phyloP scores from a whole-genome alignment of 2,329 filamentous ascomycete genomes.

The Aspergillus sp. region DNA sequence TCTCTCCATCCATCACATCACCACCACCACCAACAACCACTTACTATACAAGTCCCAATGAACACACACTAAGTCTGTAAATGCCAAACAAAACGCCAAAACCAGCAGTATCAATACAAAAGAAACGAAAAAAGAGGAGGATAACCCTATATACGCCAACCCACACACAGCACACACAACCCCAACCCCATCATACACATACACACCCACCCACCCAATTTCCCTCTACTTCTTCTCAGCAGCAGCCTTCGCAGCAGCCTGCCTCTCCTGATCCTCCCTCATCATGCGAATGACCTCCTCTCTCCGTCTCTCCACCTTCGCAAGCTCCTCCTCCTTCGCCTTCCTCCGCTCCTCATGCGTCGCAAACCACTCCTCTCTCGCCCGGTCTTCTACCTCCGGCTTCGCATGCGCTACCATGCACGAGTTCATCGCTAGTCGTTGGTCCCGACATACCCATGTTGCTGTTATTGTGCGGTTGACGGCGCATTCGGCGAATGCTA shows the following conservation, averaged over 20 bases:
- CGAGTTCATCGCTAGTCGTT: slow-evolving; percentile 84
- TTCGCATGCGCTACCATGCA: slow-evolving; percentile 91
- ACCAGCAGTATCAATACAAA: not conserved
- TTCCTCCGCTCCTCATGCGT: slow-evolving; percentile 68
- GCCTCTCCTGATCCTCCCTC: slow-evolving; percentile 38
- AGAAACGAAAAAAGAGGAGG: not conserved
- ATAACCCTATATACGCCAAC: slow-evolving; percentile 1
- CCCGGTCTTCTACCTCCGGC: slow-evolving; percentile 79
- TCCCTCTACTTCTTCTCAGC: not conserved
- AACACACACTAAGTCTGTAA: not conserved
- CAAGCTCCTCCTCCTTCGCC: slow-evolving; percentile 65
- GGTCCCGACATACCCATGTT: slow-evolving; percentile 78
- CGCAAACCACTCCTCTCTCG: slow-evolving; percentile 91
- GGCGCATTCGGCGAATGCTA: slow-evolving; percentile 91
- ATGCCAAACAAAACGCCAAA: not conserved
- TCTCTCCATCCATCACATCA: not conserved
- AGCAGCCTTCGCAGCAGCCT: not conserved
- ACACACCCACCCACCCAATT: not conserved
- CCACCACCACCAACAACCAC: not conserved
- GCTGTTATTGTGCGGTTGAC: slow-evolving; percentile 82
- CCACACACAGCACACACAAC: no score
- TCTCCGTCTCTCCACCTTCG: slow-evolving; percentile 40
- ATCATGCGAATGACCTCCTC: slow-evolving; percentile 46
- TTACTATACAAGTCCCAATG: slow-evolving; percentile 5
- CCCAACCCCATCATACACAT: no score